phyloP scores from a whole-genome alignment of 2,329 filamentous ascomycete genomes.

The Claviceps arundinis region DNA sequence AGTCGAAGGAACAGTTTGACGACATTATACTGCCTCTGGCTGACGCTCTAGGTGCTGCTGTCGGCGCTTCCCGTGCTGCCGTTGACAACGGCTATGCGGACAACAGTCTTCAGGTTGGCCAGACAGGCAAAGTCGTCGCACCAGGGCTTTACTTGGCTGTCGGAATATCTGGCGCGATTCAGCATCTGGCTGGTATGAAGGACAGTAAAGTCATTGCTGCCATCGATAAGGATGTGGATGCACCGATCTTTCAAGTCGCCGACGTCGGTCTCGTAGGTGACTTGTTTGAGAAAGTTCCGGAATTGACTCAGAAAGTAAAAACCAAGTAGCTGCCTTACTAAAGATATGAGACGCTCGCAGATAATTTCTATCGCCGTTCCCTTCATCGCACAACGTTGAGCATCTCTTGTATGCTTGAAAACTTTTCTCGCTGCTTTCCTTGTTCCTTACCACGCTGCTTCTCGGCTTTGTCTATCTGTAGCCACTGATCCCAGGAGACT shows the following conservation, averaged over 20 bases:
- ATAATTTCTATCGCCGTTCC: neutral
- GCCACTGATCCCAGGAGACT: constrained; percentile 78
- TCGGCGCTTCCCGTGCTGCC: constrained; percentile 86
- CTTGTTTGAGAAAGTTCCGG: constrained; percentile 88
- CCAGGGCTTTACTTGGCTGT: constrained; percentile 91
- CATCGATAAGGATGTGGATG: constrained; percentile 96
- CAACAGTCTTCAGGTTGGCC: constrained; percentile 94
- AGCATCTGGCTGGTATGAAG: constrained; percentile 98
- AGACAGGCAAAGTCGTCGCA: constrained; percentile 97
- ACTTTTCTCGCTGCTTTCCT: constrained; percentile 71
- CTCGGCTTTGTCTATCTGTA: constrained; percentile 68
- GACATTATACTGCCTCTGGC: constrained; percentile 82
- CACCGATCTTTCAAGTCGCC: constrained; percentile 95
- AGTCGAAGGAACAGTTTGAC: constrained; percentile 97
- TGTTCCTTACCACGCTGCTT: constrained; percentile 45
- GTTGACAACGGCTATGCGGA: constrained; percentile 97
- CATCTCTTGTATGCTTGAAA: constrained; percentile 45
- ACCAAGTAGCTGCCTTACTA: constrained; percentile 19
- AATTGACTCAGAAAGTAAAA: constrained; percentile 92
- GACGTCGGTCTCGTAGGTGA: constrained; percentile 94
- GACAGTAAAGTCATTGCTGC: constrained; percentile 98
- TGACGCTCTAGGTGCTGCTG: constrained; percentile 85
- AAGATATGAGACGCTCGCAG: neutral
- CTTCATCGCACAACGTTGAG: constrained; percentile 32
- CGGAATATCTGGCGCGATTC: constrained; percentile 92